Percentiles rank a stretch among this genome's conserved stretches.
phyloP scores from a whole-genome alignment of 106 monocot species.

The Allium fistulosum region DNA sequence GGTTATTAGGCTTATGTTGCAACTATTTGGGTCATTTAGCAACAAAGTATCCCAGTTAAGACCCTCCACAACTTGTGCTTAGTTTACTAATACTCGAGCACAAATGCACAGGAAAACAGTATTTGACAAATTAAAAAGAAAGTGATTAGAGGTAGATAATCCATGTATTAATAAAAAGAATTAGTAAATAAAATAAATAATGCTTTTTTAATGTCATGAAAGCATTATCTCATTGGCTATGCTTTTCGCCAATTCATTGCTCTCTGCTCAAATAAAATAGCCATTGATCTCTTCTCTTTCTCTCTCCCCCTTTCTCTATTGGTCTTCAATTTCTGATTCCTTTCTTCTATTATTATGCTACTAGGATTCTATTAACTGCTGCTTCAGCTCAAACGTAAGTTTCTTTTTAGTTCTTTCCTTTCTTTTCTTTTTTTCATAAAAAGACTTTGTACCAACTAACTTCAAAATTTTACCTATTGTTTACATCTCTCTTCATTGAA shows the following conservation, averaged over 20 bases:
- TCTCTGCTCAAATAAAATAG: neutral
- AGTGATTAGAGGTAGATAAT: slow-evolving; percentile 4
- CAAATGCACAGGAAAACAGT: neutral
- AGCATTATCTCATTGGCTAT: slow-evolving; percentile 4
- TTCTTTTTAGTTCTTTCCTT: neutral
- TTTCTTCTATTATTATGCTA: neutral
- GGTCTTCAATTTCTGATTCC: neutral
- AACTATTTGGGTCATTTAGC: too few relatives aligned
- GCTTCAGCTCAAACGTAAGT: slow-evolving; percentile 5
- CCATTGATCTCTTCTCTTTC: neutral
- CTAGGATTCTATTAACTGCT: neutral
- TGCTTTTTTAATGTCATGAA: slow-evolving; percentile 2
- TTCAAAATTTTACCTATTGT: neutral
- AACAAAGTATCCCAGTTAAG: too few relatives aligned
- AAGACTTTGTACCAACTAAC: neutral
- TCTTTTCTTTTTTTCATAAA: neutral
- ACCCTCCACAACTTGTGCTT: too few relatives aligned
- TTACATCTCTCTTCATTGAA: neutral
- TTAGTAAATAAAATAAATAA: slow-evolving; percentile 1
- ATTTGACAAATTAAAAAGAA: neutral
- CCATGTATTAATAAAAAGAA: slow-evolving; percentile 1
- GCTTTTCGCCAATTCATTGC: neutral
- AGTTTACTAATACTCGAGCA: too few relatives aligned
- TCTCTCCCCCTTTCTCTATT: neutral
- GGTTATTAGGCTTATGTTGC: too few relatives aligned